phyloP scores from a whole-genome alignment of 495 filamentous ascomycete species.

The Penicillium pulvis region DNA sequence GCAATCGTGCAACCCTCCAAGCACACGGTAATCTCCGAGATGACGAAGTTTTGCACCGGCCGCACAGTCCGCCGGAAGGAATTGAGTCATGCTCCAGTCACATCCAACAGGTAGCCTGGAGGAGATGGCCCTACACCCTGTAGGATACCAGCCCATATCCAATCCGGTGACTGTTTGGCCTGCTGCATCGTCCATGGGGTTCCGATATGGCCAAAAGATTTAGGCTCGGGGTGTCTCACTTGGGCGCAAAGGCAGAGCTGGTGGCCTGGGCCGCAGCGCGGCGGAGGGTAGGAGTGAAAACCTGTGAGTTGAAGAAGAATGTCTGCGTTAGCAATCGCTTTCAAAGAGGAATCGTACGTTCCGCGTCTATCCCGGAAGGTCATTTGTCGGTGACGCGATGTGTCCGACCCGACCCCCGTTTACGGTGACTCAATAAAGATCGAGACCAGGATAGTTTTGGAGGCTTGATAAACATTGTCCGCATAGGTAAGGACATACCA shows the following conservation, averaged over 20 bases:
- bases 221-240: constrained; percentile 37
- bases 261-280: constrained; percentile 46
- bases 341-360: constrained; percentile 2
- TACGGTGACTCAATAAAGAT: background rate
- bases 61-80: background rate
- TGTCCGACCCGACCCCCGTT: background rate
- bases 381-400: constrained; percentile 13
- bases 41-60: background rate
- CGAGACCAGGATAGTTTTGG: background rate
- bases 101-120: background rate
- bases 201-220: background rate
- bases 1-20: background rate
- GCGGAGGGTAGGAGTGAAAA: constrained; percentile 46
- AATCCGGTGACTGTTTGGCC: background rate
- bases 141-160: background rate
- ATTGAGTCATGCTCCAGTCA: background rate
- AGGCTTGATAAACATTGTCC: background rate
- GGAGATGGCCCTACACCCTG: background rate
- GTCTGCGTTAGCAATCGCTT: constrained; percentile 28
- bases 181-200: background rate
- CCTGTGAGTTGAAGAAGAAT: constrained; percentile 21
- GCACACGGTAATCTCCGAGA: background rate
- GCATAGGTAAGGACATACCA: constrained; percentile 28
- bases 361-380: constrained; percentile 15
- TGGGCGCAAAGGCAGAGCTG: constrained; percentile 43